Evolutionary conservation across 352 stramenopile genomes (phyloP).

Genomic region (Aphanomyces invadans): DNA sequence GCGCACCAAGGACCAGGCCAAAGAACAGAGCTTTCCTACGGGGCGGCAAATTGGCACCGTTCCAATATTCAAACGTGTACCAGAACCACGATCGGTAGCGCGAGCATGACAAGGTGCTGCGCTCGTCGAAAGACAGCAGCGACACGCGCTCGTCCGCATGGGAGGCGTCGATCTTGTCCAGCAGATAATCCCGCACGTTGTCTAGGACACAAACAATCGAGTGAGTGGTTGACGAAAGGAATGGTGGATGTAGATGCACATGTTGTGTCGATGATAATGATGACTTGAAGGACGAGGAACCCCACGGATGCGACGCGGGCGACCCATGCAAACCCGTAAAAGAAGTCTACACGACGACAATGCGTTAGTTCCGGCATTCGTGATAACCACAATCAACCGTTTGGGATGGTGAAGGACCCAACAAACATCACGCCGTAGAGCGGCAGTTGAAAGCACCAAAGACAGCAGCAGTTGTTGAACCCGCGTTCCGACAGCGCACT

Average conservation of each 20-base stretch:
- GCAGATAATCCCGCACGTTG: slow-evolving; percentile 51
- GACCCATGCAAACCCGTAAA: slow-evolving; percentile 53
- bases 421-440: slow-evolving; percentile 46
- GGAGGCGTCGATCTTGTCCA: slow-evolving; percentile 58
- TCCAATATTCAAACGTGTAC: too few species aligned
- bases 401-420: slow-evolving; percentile 57
- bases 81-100: slow-evolving; percentile 11
- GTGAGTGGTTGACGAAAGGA: not conserved
- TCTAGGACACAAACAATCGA: slow-evolving; percentile 38
- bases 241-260: slow-evolving; percentile 32
- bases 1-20: slow-evolving; percentile 32
- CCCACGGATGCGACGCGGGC: slow-evolving; percentile 47
- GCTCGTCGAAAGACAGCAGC: slow-evolving; percentile 37
- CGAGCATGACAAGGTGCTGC: slow-evolving; percentile 20
- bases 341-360: slow-evolving; percentile 37
- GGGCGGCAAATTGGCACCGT: not conserved
- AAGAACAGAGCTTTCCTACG: slow-evolving; percentile 52
- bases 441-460: slow-evolving; percentile 55
- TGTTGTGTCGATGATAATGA: slow-evolving; percentile 72
- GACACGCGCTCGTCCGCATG: slow-evolving; percentile 43
- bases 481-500: slow-evolving; percentile 41
- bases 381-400: slow-evolving; percentile 30
- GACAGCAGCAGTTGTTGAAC: slow-evolving; percentile 54
- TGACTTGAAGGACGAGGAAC: slow-evolving; percentile 70
- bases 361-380: not conserved